Conservation (phyloP, 371 early-diverging fungal species). For the Mucor velutinosus region DNA sequence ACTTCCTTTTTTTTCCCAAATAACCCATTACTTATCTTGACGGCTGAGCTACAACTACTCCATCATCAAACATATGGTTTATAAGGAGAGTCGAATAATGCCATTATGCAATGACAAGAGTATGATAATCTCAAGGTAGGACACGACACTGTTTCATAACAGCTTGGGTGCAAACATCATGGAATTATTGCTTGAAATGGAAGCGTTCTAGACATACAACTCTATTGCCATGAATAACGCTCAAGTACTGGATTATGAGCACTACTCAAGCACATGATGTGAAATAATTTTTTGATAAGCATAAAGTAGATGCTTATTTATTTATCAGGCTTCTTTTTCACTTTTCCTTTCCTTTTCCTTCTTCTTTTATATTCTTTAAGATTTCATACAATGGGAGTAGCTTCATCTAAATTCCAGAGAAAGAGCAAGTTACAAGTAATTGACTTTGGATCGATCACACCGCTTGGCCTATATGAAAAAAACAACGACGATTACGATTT, state of each 20-base stretch:
- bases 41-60: neutral
- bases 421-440: neutral
- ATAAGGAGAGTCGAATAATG: neutral
- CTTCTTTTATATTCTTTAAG: neutral
- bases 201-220: neutral
- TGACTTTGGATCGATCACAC: slow-evolving; percentile 19
- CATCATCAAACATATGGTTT: neutral
- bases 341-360: neutral
- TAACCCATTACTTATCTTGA: neutral
- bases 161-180: neutral
- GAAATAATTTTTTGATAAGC: neutral
- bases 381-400: slow-evolving; percentile 5
- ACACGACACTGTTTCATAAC: neutral
- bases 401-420: neutral
- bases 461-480: slow-evolving; percentile 14
- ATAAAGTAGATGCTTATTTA: neutral
- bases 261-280: slow-evolving; percentile 7
- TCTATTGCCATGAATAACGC: neutral
- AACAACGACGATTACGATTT: slow-evolving; percentile 13
- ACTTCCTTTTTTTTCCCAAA: neutral
- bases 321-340: neutral
- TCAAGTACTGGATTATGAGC: neutral
- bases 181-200: neutral
- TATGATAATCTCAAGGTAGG: neutral
- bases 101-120: neutral